Percentiles rank a stretch among this genome's conserved stretches.
Conservation (phyloP, 2,329 filamentous ascomycete species). For the Grosmannia penicillata region DNA sequence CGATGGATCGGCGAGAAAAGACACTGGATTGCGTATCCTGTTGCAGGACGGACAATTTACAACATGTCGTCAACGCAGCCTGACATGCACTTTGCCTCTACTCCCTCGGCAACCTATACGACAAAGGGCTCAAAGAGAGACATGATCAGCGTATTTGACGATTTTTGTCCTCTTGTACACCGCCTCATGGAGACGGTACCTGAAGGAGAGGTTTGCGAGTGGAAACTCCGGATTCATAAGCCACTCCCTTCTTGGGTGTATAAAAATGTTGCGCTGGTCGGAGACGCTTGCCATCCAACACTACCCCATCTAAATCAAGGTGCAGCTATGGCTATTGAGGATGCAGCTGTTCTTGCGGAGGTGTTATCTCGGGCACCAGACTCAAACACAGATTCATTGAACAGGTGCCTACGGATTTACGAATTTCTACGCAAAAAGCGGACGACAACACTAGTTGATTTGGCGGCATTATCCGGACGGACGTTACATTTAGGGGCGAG, state of each 20-base stretch:
- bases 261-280: conserved; percentile 39
- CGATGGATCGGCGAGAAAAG: conserved; percentile 63
- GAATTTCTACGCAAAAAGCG: conserved; percentile 40
- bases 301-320: conserved; percentile 54
- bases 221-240: conserved; percentile 44
- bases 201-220: conserved; percentile 49
- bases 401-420: conserved; percentile 36
- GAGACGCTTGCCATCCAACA: conserved; percentile 53
- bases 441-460: conserved; percentile 34
- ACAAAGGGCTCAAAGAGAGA: conserved; percentile 43
- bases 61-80: conserved; percentile 50
- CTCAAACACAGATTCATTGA: conserved; percentile 19
- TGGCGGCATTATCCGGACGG: conserved; percentile 36
- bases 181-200: conserved; percentile 45
- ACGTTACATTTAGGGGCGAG: conserved; percentile 43
- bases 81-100: conserved; percentile 42
- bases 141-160: conserved; percentile 44
- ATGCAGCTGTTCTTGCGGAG: conserved; percentile 44
- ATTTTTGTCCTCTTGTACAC: conserved; percentile 44
- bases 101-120: conserved; percentile 45
- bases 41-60: conserved; percentile 50
- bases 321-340: conserved; percentile 53
- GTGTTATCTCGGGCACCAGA: conserved; percentile 25
- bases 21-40: conserved; percentile 67
- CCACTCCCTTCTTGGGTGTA: conserved; percentile 42